These are phyloP conservation scores for Collybia nuda DNA, from an alignment of 768 basidiomycete species.

Conservation along the genomic window DNA sequence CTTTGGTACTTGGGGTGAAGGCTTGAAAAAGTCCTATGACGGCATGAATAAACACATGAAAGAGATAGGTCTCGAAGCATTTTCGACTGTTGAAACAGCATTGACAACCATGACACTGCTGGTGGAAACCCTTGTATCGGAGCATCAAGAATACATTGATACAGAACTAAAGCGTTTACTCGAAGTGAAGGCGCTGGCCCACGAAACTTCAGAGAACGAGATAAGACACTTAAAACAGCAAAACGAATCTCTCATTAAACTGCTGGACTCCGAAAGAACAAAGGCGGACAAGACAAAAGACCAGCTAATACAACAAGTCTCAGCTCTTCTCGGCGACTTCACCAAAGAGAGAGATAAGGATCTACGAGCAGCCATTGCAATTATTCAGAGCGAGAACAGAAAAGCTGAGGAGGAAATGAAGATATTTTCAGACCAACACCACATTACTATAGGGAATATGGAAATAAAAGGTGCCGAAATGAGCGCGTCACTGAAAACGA, in stretches of 20 bases:
- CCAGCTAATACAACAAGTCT: conserved; percentile 74
- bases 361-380: conserved; percentile 55
- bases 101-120: conserved; percentile 58
- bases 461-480: conserved; percentile 41
- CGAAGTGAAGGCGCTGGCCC: conserved; percentile 48
- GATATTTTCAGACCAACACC: conserved; percentile 49
- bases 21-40: conserved; percentile 48
- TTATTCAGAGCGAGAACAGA: conserved; percentile 54
- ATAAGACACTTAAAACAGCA: conserved; percentile 65
- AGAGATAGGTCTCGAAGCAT: conserved; percentile 40
- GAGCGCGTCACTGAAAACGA: conserved; percentile 39
- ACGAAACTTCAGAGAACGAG: conserved; percentile 49
- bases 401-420: conserved; percentile 51
- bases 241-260: conserved; percentile 59
- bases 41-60: conserved; percentile 47
- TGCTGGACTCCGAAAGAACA: conserved; percentile 65
- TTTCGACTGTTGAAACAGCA: conserved; percentile 54
- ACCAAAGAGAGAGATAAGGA: conserved; percentile 65
- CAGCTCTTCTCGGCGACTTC: conserved; percentile 70
- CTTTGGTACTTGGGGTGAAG: conserved; percentile 55
- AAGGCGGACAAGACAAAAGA: conserved; percentile 70
- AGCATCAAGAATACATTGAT: conserved; percentile 56
- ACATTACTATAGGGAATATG: conserved; percentile 40
- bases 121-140: conserved; percentile 58
- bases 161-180: conserved; percentile 50